Evolutionary conservation across 2,329 filamentous ascomycete species (phyloP).

Genomic region (Venturia effusa): DNA sequence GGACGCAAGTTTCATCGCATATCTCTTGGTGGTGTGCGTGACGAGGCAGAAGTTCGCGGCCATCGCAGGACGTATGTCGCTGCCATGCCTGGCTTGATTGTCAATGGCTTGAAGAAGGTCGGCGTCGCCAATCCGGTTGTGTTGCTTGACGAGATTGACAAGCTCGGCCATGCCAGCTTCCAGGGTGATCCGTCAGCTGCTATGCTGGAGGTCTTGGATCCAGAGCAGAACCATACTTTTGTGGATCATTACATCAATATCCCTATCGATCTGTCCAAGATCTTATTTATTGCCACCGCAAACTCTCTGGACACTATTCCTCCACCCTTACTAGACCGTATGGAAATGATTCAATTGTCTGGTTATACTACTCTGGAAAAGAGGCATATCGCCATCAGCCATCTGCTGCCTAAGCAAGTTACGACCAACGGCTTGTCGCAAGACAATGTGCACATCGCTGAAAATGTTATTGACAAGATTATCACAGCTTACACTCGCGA

Average conservation of each 20-base stretch:
- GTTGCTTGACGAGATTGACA: constrained; percentile 95
- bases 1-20: constrained; percentile 96
- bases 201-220: constrained; percentile 95
- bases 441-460: constrained; percentile 64
- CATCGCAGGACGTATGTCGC: constrained; percentile 94
- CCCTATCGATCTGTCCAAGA: constrained; percentile 89
- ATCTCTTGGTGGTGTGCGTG: constrained; percentile 86
- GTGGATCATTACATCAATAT: constrained; percentile 95
- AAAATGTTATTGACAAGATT: constrained; percentile 85
- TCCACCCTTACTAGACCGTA: constrained; percentile 83
- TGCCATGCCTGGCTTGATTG: constrained; percentile 94
- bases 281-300: constrained; percentile 94
- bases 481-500: constrained; percentile 96
- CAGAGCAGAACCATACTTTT: constrained; percentile 92
- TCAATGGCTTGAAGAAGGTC: constrained; percentile 88
- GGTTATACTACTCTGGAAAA: constrained; percentile 98
- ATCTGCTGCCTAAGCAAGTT: constrained; percentile 95
- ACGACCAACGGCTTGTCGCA: constrained; percentile 73
- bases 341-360: constrained; percentile 89
- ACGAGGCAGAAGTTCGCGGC: constrained; percentile 93
- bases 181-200: constrained; percentile 94
- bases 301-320: constrained; percentile 94
- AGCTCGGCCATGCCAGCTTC: constrained; percentile 80
- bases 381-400: constrained; percentile 81
- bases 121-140: constrained; percentile 93